phyloP scores from a whole-genome alignment of 768 basidiomycete genomes.

The Cystoderma amianthinum region DNA sequence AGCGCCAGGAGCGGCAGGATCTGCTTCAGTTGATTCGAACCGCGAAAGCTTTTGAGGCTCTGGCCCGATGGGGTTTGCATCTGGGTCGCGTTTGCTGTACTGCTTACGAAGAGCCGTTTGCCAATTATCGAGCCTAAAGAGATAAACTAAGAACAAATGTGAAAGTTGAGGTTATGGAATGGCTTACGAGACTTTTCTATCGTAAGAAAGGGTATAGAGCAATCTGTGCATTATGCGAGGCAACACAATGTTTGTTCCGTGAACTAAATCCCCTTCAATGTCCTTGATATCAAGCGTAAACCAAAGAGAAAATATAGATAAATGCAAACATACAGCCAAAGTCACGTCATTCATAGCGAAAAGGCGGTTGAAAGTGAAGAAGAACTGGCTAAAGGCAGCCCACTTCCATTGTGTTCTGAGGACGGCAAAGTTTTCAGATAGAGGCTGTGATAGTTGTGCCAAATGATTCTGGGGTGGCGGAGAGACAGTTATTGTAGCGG shows the following conservation, averaged over 20 bases:
- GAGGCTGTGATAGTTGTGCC: conserved; percentile 14
- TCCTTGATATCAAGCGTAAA: conserved; percentile 36
- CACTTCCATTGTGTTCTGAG: conserved; percentile 87
- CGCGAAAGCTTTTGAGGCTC: conserved; percentile 31
- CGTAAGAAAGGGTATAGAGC: conserved; percentile 69
- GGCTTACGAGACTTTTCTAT: conserved; percentile 72
- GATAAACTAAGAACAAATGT: conserved; percentile 10
- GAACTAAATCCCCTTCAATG: conserved; percentile 69
- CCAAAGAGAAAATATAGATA: conserved; percentile 6
- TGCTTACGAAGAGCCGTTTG: conserved; percentile 72
- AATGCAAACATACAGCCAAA: conserved; percentile 49
- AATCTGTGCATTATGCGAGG: conserved; percentile 72
- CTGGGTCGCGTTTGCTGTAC: conserved; percentile 66
- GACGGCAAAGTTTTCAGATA: conserved; percentile 31
- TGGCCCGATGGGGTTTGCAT: conserved; percentile 65
- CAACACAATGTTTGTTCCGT: conserved; percentile 51
- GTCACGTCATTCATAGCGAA: conserved; percentile 69
- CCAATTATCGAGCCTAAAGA: conserved; percentile 65
- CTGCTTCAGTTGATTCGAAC: conserved; percentile 12
- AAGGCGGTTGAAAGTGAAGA: conserved; percentile 74
- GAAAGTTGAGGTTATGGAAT: conserved; percentile 6
- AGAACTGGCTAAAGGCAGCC: conserved; percentile 89
- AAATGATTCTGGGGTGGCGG: conserved; percentile 15
- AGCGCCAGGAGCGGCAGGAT: conserved; percentile 15
- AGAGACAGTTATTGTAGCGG: conserved; percentile 20